Evolutionary conservation across 2,329 filamentous ascomycete species (phyloP).

Genomic region (Trichoderma atroviride): DNA sequence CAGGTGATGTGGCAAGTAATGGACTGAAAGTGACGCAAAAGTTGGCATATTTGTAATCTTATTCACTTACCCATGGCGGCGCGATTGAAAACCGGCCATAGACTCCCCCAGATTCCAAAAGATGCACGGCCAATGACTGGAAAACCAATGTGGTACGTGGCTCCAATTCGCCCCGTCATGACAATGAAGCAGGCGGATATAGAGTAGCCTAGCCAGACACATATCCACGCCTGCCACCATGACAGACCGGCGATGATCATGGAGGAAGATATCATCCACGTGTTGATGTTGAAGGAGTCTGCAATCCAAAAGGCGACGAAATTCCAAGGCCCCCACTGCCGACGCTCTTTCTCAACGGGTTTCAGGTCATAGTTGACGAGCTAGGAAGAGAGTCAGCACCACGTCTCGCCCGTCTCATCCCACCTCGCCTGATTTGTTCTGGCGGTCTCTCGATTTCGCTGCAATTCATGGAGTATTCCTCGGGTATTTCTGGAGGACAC

Average conservation of each 20-base stretch:
- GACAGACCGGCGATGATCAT: slow-evolving; percentile 78
- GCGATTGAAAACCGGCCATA: slow-evolving; percentile 89
- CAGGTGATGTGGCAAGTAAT: background rate
- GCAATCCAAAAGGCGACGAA: slow-evolving; percentile 88
- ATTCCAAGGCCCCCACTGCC: slow-evolving; percentile 85
- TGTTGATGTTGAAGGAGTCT: slow-evolving; percentile 86
- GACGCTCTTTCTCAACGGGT: slow-evolving; percentile 74
- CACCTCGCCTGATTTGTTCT: background rate
- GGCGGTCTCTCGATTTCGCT: background rate
- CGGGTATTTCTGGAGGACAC: background rate
- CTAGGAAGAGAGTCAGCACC: slow-evolving; percentile 40
- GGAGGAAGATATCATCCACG: slow-evolving; percentile 89
- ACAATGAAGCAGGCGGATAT: slow-evolving; percentile 77
- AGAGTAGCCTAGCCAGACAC: slow-evolving; percentile 83
- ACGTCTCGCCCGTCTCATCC: slow-evolving; percentile 7
- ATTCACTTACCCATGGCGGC: slow-evolving; percentile 67
- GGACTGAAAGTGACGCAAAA: too few relatives aligned
- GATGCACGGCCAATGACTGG: slow-evolving; percentile 76
- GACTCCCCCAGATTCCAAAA: slow-evolving; percentile 85
- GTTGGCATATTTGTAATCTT: too few relatives aligned
- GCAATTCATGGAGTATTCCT: background rate
- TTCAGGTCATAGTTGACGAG: slow-evolving; percentile 84
- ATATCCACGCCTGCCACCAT: slow-evolving; percentile 93
- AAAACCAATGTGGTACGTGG: slow-evolving; percentile 86
- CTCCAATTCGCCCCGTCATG: slow-evolving; percentile 79